phyloP scores from a whole-genome alignment of 2,329 filamentous ascomycete species.

The Fusarium musae region DNA sequence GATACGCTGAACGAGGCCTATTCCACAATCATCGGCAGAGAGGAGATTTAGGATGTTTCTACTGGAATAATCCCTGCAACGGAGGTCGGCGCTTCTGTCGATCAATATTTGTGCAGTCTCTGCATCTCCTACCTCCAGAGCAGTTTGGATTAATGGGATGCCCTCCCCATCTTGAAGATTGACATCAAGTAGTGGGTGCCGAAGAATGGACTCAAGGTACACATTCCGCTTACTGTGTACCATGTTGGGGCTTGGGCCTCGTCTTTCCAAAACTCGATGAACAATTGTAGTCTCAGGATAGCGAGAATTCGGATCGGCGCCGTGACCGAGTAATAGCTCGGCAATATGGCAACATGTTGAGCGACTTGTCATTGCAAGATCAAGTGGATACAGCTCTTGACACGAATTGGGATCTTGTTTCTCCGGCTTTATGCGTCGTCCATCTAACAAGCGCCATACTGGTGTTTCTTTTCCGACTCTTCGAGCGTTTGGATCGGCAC shows the following conservation, averaged over 20 bases:
- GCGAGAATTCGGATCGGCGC: background rate
- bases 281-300: fast-evolving
- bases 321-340: fast-evolving
- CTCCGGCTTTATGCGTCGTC: fast-evolving
- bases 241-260: fast-evolving
- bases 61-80: background rate
- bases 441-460: fast-evolving
- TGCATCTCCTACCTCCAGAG: fast-evolving
- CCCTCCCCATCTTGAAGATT: background rate
- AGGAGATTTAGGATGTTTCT: background rate
- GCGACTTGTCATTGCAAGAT: background rate
- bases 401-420: background rate
- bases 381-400: background rate
- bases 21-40: background rate
- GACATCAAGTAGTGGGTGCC: background rate
- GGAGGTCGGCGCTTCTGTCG: background rate
- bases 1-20: background rate
- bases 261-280: background rate
- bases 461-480: background rate
- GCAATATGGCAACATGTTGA: fast-evolving
- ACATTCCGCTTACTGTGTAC: fast-evolving
- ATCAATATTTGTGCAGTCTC: background rate
- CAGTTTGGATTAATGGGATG: fast-evolving
- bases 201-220: background rate
- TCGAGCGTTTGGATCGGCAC: background rate